Conservation (phyloP, 2,329 filamentous ascomycete species). For the Penicillium sp. region DNA sequence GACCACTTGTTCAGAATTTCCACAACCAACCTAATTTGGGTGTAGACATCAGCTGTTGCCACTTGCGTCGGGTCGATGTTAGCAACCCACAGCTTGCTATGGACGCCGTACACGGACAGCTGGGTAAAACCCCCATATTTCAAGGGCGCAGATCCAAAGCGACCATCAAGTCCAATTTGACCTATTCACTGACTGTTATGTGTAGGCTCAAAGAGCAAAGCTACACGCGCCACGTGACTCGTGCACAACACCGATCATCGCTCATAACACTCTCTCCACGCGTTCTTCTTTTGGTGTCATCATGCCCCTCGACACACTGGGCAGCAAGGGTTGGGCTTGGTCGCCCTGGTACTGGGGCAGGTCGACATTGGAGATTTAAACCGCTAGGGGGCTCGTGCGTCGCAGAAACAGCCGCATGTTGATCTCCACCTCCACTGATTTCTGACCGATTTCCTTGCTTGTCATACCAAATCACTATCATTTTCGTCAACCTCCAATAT, state of each 20-base stretch:
- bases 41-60: constrained; percentile 66
- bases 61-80: constrained; percentile 65
- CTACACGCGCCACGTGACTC: too few relatives aligned
- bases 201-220: too few relatives aligned
- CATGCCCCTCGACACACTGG: too few relatives aligned
- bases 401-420: neutral
- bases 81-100: constrained; percentile 69
- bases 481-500: neutral
- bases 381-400: neutral
- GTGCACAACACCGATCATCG: too few relatives aligned
- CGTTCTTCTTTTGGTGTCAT: too few relatives aligned
- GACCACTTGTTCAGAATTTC: constrained; percentile 71
- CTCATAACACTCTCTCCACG: too few relatives aligned
- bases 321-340: neutral
- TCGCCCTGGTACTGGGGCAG: neutral
- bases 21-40: constrained; percentile 66
- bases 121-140: constrained; percentile 65
- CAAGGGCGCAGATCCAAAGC: constrained; percentile 41
- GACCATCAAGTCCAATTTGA: neutral
- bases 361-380: neutral
- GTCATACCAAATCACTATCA: neutral
- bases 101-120: constrained; percentile 66
- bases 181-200: too few relatives aligned
- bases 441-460: neutral
- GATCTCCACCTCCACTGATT: neutral